phyloP scores from a whole-genome alignment of 768 basidiomycete genomes.

The Symmetrospora coprosmae region DNA sequence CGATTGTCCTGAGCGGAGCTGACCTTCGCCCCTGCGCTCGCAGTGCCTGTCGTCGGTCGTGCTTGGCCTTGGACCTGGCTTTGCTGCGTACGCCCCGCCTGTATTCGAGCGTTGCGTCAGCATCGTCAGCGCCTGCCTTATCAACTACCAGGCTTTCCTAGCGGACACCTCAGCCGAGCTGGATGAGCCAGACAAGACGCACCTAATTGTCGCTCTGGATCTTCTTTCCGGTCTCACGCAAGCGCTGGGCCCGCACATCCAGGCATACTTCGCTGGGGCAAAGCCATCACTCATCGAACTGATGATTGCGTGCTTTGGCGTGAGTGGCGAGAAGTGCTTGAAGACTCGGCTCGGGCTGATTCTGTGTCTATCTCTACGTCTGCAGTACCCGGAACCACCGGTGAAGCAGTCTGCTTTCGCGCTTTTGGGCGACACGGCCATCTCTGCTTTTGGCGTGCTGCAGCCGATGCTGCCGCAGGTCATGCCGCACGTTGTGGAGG shows the following conservation, averaged over 20 bases:
- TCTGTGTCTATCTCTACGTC: background rate
- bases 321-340: no score
- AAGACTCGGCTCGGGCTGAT: background rate
- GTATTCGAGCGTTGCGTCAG: conserved; percentile 82
- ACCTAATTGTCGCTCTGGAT: conserved; percentile 96
- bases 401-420: conserved; percentile 95
- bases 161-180: conserved; percentile 64
- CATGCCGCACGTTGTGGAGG: conserved; percentile 74
- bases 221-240: conserved; percentile 89
- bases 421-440: conserved; percentile 94
- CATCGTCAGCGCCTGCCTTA: conserved; percentile 66
- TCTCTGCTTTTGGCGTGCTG: conserved; percentile 78
- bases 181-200: conserved; percentile 84
- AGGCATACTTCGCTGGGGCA: conserved; percentile 53
- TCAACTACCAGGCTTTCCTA: conserved; percentile 64
- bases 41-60: conserved; percentile 96
- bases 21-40: background rate
- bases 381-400: conserved; percentile 73
- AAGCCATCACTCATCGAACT: conserved; percentile 67
- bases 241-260: conserved; percentile 67
- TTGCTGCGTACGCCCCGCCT: conserved; percentile 72
- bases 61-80: conserved; percentile 81
- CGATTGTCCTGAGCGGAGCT: background rate
- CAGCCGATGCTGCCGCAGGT: conserved; percentile 73
- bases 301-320: conserved; percentile 72